Evolutionary conservation across 2,329 filamentous ascomycete species (phyloP), one percentile per base, ranked within the genome.

Genomic region (Coniochaeta sp.): DNA sequence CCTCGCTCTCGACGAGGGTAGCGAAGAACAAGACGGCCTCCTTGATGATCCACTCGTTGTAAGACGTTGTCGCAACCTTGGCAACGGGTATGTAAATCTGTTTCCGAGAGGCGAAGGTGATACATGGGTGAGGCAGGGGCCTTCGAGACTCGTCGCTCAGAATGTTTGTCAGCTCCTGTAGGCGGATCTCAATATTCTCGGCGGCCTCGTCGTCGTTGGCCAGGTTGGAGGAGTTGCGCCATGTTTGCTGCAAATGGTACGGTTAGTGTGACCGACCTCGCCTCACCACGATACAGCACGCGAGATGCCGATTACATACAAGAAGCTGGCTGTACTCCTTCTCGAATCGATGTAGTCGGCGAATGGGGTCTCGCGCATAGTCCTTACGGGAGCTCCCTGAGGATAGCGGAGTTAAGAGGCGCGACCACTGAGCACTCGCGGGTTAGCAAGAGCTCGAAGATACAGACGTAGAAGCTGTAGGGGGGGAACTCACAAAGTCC

Each of bases 1-100:
- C 93, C 73, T 98, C 95, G 72, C 92, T 95, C 75, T 99, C 95
- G 68, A 98, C 90, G 64, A 99, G 82, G 17, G 91, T 92, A 61
- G 91, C 91, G 74, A 97, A 97, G 70, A 97, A 87, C 44, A 88
- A 80, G 40, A 96, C 89, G 28, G 90, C 89, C 69, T 93, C 90
- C 65, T 89, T 87, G 66, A 98, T 89, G 69, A 97, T 88, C 70
- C 86, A 88, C 68, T 96, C 89, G 73, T 96, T 90, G 72, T 91
- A 89, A 34, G 90, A 92, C 0, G 89, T 88, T 2, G 90, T 86
- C 2, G 93, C 92, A 66, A 98, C 92, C 76, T 96, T 92, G 64
- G 90, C 90, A 64, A 98, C 88, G 14, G 90, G 89, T 5, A 91
- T 87, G 72, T 96, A 99, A 58, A 97, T 89, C 72, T 96, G 91